Evolutionary conservation across 2,329 filamentous ascomycete species (phyloP), one percentile per base, ranked within the genome.

Genomic region (Exophiala spinifera): DNA sequence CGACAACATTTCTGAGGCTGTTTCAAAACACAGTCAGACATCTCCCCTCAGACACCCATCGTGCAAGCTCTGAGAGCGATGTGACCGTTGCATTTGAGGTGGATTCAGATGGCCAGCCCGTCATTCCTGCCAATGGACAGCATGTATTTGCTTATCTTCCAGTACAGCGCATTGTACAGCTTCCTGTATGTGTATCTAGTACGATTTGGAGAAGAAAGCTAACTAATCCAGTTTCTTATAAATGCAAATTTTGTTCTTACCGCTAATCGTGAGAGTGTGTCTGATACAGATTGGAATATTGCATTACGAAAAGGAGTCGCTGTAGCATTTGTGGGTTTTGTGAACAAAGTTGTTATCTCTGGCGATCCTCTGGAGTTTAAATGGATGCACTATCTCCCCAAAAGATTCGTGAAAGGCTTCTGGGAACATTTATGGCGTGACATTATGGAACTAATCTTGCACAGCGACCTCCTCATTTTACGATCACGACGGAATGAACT

Each of bases 121-220:
- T 43, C 13, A 46, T 55, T 20, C 42, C 33, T 6, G 11, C 39
- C 15, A 11, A 36, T 6, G 53, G 53, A 19, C 53, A 59, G 25
- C 43, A 56, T 36, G 45, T 55, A 5, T 59, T 51, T 37, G 56
- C 56, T 39, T 56, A 45, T 46, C 47, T 59, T 20, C 56, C 84
- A 20, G 49, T 59, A 17, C 7, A 36, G 37, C 49, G 49, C 40
- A 7, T 46, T 40, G 4, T 28, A n/a, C 37, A 51, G 10, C 25
- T 51, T 14, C 49, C 37, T 45, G 49, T 51, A 51, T 36, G 49
- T 25, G 28, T 17, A 10, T 14, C 21, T n/a, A 31, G 7, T 3
- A n/a, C 20, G 8, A 8, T 20, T 19, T 14, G 13, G 40, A 3
- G 49, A 25, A 52, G 20, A n/a, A n/a, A n/a, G n/a, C n/a, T n/a